Evolutionary conservation across 1,284 basidiomycete species (phyloP), one percentile per base, ranked within the genome.

Genomic region (Naganishia sp.): DNA sequence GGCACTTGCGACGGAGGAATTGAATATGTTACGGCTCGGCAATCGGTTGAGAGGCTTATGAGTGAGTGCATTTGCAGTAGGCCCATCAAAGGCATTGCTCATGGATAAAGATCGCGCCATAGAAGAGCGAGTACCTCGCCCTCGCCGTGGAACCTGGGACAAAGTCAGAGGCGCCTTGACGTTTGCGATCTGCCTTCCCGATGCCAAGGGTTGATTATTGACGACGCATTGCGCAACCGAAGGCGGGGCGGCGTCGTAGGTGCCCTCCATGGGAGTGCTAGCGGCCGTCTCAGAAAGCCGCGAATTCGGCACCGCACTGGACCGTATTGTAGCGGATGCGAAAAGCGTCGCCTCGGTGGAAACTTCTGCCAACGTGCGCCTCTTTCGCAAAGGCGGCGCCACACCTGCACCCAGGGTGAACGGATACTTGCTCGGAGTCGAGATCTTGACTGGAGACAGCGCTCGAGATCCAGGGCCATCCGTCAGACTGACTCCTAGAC

Each of bases 401-500:
- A 52, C 28, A 2, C 63, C 63, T 4, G 55, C 18, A 13, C 61
- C 52, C 2, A 64, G 50, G 1, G 48, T 45, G 6, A 56, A 53
- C 21, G 64, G 64, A 33, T 66, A 66, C 43, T 65, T 65, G 45
- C 54, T 56, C 5, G 63, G 63, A 43, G 63, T 65, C n/a, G 63
- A 50, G n/a, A 55, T 55, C 5, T 31, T 36, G 9, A 64, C 42
- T 23, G 52, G 59, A 6, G 59, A 61, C 21, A 39, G 48, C 31
- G 31, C 48, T 10, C 48, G 39, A 16, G 48, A 50, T 21, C 59
- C 11, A 42, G 50, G 25, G 3, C 33, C 25, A 5, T 50, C 31
- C 5, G 59, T 36, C 13, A 52, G 36, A 6, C 48, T 39, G 6
- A 52, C 49, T 16, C 59, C 59, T n/a, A 52, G n/a, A 15, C 59